Base-by-base conservation (phyloP, 2,329 filamentous ascomycete genomes). In the Onygenales sp. region DNA sequence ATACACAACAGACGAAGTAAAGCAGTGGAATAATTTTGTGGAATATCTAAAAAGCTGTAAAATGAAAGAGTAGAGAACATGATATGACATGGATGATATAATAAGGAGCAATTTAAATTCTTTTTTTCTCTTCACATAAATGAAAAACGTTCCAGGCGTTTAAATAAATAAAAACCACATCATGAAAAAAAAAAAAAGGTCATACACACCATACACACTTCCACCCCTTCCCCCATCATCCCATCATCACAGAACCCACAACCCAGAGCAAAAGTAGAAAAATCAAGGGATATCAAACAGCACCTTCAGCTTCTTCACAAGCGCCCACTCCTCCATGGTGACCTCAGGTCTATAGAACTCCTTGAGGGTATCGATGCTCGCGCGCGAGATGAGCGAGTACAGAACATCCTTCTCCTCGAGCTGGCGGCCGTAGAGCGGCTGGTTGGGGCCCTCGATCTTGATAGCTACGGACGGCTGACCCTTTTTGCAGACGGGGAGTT, bases 381-480 rank as follows among this genome's bases (percentile, higher is more conserved):
- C 79, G 61, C 93, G 82, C 43, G 87, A 93, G 64, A 98, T 89
- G 56, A 87, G 78, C 60, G 86, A 92, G 80, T 96, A 97, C 11
- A 98, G 78, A 1, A 75, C 79, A 69, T 98, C 93, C 59, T 83
- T 82, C 70, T 98, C 92, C 71, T 98, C 93, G 50, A 98, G 81
- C 59, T 98, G 93, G 57, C 93, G 87, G 55, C 93, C 93, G 68
- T 98, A 98, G 55, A 86, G 82, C 13, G 93, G 94, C 76, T 98
- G 93, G 69, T 92, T 89, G 55, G 85, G 75, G 52, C 90, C 92
- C 75, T 98, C 94, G 64, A 98, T 94, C 79, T 98, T 98, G 76
- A 98, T 79, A 17, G 93, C 93, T 8, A 98, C 94, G 1, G 90
- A 94, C n/a, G 94, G 93, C 67, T 95, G 88, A 51, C 92, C 92